A percentile compares a stretch with the other conserved stretches of the same genome.
Conservation (phyloP, 2,329 filamentous ascomycete genomes). For the Cercospora sesami region DNA sequence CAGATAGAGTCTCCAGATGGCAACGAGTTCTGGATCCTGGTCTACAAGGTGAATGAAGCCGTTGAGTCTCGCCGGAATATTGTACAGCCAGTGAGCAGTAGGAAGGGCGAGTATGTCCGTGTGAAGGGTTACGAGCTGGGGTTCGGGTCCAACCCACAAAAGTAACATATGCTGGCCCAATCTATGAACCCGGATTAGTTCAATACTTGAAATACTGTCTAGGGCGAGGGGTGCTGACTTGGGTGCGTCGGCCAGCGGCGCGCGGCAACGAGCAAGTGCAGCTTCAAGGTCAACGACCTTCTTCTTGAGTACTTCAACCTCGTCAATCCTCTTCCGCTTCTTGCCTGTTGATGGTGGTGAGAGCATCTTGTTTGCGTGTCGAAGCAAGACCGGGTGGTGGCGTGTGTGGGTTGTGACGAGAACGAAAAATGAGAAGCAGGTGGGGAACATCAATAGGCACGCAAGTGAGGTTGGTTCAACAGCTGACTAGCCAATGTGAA, state of each 20-base stretch:
- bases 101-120: conserved; percentile 15
- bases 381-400: neutral
- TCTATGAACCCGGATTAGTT: neutral
- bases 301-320: neutral
- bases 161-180: conserved; percentile 25
- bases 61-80: neutral
- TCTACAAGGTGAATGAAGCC: conserved; percentile 19
- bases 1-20: conserved; percentile 30
- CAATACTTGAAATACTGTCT: neutral
- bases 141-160: conserved; percentile 24
- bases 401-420: neutral
- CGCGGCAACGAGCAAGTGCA: neutral
- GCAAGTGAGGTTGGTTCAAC: neutral
- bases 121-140: conserved; percentile 21
- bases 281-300: neutral
- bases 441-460: neutral
- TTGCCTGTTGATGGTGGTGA: neutral
- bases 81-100: conserved; percentile 16
- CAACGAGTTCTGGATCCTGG: conserved; percentile 21
- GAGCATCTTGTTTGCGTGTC: neutral
- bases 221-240: neutral
- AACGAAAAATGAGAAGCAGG: neutral
- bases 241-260: neutral
- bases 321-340: neutral
- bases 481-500: neutral